Percentiles rank a stretch among this genome's conserved stretches.
Conservation (phyloP, 345 rosid genomes). For the Geranium rotundifolium region DNA sequence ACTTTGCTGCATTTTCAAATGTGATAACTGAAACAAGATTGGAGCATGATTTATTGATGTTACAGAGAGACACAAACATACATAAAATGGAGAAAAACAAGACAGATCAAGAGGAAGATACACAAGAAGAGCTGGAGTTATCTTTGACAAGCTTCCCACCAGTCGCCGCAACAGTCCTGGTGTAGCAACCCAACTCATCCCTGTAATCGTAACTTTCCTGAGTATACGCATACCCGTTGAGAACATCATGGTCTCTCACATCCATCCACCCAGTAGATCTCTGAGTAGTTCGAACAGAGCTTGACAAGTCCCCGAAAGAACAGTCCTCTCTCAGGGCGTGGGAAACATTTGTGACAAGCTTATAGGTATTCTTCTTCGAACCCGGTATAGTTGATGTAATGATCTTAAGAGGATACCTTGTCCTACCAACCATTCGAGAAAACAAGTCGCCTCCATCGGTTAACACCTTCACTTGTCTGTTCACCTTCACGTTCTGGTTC, state of each 20-base stretch:
- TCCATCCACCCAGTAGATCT: conserved; percentile 68
- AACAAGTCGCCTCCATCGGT: conserved; percentile 21
- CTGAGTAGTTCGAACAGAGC: conserved; percentile 34
- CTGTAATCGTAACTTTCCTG: conserved; percentile 33
- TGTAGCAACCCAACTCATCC: conserved; percentile 42
- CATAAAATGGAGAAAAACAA: background rate
- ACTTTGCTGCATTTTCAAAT: no score
- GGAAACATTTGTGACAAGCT: conserved; percentile 51
- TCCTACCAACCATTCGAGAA: conserved; percentile 11
- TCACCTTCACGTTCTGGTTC: conserved; percentile 34
- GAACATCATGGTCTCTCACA: conserved; percentile 56
- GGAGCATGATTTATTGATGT: background rate
- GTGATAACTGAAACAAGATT: no score
- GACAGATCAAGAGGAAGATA: conserved; percentile 12
- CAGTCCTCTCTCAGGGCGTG: conserved; percentile 33
- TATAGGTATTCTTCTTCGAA: conserved; percentile 20
- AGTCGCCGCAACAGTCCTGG: conserved; percentile 23
- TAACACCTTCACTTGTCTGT: conserved; percentile 24
- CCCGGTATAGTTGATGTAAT: conserved; percentile 36
- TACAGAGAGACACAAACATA: background rate
- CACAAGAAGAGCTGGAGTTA: conserved; percentile 30
- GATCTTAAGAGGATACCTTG: conserved; percentile 47
- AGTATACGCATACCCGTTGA: conserved; percentile 43
- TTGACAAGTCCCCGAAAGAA: conserved; percentile 16
- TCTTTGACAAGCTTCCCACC: conserved; percentile 36